Percentiles rank a stretch among this genome's conserved stretches.
Conservation (phyloP, 2,329 filamentous ascomycete genomes). For the Ophioceras dolichostomum region DNA sequence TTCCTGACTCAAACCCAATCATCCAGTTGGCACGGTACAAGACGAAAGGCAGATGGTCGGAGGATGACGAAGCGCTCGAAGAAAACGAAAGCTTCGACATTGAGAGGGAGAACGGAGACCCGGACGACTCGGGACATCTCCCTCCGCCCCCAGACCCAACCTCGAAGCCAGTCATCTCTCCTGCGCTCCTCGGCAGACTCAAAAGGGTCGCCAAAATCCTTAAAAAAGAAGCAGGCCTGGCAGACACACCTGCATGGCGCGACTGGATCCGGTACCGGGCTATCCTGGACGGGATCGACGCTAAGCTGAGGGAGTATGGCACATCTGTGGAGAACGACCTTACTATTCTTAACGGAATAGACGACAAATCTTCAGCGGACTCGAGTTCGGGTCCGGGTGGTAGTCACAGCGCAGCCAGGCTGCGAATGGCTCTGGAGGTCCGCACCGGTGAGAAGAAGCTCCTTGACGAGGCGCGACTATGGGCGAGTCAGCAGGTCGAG, state of each 20-base stretch:
- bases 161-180: constrained; percentile 29
- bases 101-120: constrained; percentile 40
- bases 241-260: constrained; percentile 17
- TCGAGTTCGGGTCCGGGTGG: no score
- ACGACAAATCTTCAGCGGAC: no score
- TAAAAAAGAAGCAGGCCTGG: constrained; percentile 31
- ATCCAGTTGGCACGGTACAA: constrained; percentile 7
- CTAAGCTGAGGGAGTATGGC: constrained; percentile 13
- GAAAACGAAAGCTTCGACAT: constrained; percentile 67
- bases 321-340: constrained; percentile 18
- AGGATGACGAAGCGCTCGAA: constrained; percentile 60
- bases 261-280: constrained; percentile 33
- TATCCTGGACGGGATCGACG: constrained; percentile 18
- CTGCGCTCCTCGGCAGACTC: constrained; percentile 39
- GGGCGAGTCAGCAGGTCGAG: no score
- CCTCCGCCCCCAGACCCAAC: no score
- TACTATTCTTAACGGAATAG: constrained; percentile 4
- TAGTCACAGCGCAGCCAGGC: constrained; percentile 3
- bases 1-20: constrained; percentile 9
- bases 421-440: constrained; percentile 19
- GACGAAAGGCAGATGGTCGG: constrained; percentile 30
- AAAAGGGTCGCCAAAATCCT: constrained; percentile 35
- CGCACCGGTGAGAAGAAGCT: constrained; percentile 22
- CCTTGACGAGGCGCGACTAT: constrained; percentile 16
- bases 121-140: constrained; percentile 30